Percentiles rank a stretch among this genome's conserved stretches.
Conservation (phyloP, 2,329 filamentous ascomycete genomes). For the Nigrospora oryzae region DNA sequence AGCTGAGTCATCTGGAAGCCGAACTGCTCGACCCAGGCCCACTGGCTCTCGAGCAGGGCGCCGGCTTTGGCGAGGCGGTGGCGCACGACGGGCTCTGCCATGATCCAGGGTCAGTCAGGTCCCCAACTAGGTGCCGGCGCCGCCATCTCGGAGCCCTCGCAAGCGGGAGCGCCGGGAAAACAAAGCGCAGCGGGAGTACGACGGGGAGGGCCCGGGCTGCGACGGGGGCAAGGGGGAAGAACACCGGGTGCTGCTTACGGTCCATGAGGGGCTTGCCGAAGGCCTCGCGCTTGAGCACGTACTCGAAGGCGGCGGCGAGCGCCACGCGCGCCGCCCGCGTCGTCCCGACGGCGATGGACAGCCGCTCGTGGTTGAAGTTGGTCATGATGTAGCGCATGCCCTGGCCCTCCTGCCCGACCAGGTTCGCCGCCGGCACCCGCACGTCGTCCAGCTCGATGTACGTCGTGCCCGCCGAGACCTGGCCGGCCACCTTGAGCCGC, state of each 20-base stretch:
- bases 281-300: slow-evolving; percentile 28
- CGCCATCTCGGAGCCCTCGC: no score
- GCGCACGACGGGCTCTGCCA: slow-evolving; percentile 57
- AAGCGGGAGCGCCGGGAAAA: no score
- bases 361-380: slow-evolving; percentile 73
- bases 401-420: slow-evolving; percentile 60
- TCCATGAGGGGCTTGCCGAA: slow-evolving; percentile 52
- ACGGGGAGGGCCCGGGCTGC: no score
- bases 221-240: no score
- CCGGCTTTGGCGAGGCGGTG: slow-evolving; percentile 65
- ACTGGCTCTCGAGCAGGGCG: slow-evolving; percentile 59
- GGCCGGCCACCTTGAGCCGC: slow-evolving; percentile 57
- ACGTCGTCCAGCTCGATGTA: slow-evolving; percentile 73
- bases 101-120: no score
- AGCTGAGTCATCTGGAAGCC: slow-evolving; percentile 59
- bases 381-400: slow-evolving; percentile 72
- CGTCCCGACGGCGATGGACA: slow-evolving; percentile 56
- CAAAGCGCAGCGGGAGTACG: no score
- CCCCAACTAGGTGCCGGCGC: no score
- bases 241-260: no score
- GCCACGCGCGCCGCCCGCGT: slow-evolving; percentile 48
- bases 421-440: slow-evolving; percentile 59
- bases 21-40: slow-evolving; percentile 66
- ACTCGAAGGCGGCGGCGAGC: slow-evolving; percentile 25
- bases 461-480: slow-evolving; percentile 59